phyloP scores from a whole-genome alignment of 352 stramenopile genomes.

The Globisporangium mamillatum region DNA sequence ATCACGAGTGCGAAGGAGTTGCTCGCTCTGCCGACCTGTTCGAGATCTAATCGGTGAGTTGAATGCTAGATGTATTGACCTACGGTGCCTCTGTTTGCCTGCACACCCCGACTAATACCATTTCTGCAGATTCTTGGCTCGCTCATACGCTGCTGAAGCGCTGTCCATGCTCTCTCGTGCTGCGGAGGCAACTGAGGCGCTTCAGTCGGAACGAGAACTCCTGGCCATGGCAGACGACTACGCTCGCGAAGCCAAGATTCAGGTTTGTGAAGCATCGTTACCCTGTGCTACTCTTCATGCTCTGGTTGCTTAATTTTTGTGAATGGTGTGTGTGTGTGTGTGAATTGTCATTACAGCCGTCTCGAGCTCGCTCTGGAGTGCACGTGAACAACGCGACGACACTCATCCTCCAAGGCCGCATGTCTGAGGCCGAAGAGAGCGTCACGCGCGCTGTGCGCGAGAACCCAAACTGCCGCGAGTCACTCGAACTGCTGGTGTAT shows the following conservation, averaged over 20 bases:
- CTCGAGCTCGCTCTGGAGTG: slow-evolving; percentile 64
- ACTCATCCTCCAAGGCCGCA: slow-evolving; percentile 70
- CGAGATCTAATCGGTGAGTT: slow-evolving; percentile 60
- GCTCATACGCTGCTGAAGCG: slow-evolving; percentile 88
- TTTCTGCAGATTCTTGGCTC: slow-evolving; percentile 55
- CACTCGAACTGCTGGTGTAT: slow-evolving; percentile 85
- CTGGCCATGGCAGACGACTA: slow-evolving; percentile 79
- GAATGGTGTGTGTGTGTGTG: slow-evolving; percentile 1
- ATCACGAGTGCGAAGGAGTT: slow-evolving; percentile 83
- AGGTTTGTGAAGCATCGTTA: slow-evolving; percentile 29
- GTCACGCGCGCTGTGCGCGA: slow-evolving; percentile 80
- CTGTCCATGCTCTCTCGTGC: slow-evolving; percentile 87
- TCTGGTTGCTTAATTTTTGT: slow-evolving; percentile 11
- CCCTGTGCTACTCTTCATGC: not conserved
- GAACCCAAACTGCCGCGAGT: slow-evolving; percentile 79
- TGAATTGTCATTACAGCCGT: slow-evolving; percentile 32
- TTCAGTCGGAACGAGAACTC: slow-evolving; percentile 75
- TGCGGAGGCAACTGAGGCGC: slow-evolving; percentile 63
- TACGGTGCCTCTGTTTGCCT: not conserved
- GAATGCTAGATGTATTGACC: not conserved
- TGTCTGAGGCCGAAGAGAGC: slow-evolving; percentile 75
- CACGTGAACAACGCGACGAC: slow-evolving; percentile 86
- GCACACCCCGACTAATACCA: not conserved
- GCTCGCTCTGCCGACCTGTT: slow-evolving; percentile 60
- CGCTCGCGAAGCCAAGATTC: slow-evolving; percentile 67